Evolutionary conservation across 73 alveolate species (phyloP), one percentile per base, ranked within the genome.

Genomic region (Tetrahymena borealis): DNA sequence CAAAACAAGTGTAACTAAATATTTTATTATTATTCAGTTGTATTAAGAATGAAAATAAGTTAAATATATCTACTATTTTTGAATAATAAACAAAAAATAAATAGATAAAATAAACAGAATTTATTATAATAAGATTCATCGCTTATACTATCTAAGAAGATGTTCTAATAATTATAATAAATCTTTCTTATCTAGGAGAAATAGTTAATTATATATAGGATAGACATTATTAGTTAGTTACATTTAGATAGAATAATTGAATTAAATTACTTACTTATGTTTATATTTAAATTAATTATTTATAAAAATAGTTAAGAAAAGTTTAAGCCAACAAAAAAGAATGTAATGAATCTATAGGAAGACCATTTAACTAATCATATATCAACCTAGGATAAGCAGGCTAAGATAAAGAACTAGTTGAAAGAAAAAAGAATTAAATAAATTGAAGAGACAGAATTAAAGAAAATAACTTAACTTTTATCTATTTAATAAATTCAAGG

Each of bases 1-100:
- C 95, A 4, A 93, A 90, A 93, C 79, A 93, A 38, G 39, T 93
- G 33, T 60, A 60, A 60, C 1, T 3, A 12, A 41, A 41, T 18
- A 41, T 41, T 4, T 7, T 41, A 60, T 60, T 60, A 15, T 60
- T 6, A 60, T 24, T 20, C 28, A 10, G 28, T 7, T 24, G 15
- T 20, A 9, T 20, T 60, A 2, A 2, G n/a, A 40, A 60, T 60
- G 9, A 12, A 39, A 39, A 39, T 9, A n/a, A n/a, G n/a, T n/a
- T n/a, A n/a, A n/a, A n/a, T n/a, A n/a, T n/a, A n/a, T n/a, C n/a
- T n/a, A n/a, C n/a, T n/a, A n/a, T n/a, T n/a, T n/a, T n/a, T n/a
- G n/a, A n/a, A n/a, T n/a, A n/a, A n/a, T n/a, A n/a, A n/a, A n/a
- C n/a, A n/a, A n/a, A n/a, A n/a, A n/a, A n/a, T n/a, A n/a, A n/a